Conservation (phyloP, 768 basidiomycete genomes). For the Leccinum incarnatum region DNA sequence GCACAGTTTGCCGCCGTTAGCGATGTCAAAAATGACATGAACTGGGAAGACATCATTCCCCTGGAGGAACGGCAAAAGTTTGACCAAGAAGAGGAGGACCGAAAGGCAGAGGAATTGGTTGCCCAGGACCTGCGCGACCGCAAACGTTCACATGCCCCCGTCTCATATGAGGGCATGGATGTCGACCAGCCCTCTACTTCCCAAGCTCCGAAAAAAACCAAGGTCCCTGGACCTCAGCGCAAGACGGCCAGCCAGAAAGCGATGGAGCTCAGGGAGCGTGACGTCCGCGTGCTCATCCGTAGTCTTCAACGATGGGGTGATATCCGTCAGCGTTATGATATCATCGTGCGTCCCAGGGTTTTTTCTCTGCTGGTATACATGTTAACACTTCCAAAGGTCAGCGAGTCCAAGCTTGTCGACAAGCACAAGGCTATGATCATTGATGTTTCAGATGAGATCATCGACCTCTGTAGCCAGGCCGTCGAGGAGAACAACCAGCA, state of each 20-base stretch:
- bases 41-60: conserved; percentile 99
- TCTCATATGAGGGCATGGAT: conserved; percentile 94
- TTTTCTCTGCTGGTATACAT: neutral
- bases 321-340: conserved; percentile 89
- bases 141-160: conserved; percentile 82
- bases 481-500: conserved; percentile 82
- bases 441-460: conserved; percentile 89
- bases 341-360: conserved; percentile 64
- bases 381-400: conserved; percentile 52
- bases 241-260: conserved; percentile 94
- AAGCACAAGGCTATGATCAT: conserved; percentile 94
- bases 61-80: conserved; percentile 83
- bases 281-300: conserved; percentile 91
- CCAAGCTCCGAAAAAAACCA: conserved; percentile 71
- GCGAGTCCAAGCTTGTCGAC: conserved; percentile 84
- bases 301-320: conserved; percentile 98
- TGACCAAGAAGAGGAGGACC: conserved; percentile 76
- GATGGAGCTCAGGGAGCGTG: conserved; percentile 96
- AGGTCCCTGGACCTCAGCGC: conserved; percentile 65
- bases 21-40: conserved; percentile 98
- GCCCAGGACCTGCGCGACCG: conserved; percentile 68
- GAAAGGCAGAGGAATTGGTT: conserved; percentile 67
- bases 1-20: conserved; percentile 94
- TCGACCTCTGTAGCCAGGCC: conserved; percentile 78
- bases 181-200: conserved; percentile 68